Evolutionary conservation across 78 protist genomes (phyloP).

Genomic region (Anaeramoeba ignava): DNA sequence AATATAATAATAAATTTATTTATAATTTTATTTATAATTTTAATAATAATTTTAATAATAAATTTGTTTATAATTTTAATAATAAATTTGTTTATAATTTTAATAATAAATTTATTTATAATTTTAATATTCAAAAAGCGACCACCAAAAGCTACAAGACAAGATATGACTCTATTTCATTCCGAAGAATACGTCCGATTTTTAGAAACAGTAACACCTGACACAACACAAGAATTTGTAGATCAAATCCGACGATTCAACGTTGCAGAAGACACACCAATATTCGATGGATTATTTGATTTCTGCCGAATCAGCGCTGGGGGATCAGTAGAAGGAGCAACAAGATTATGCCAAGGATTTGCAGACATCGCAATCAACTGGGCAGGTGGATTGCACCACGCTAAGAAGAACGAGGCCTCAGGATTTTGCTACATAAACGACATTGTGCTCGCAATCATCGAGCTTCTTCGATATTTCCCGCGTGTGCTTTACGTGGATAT

Average conservation of each 20-base stretch:
- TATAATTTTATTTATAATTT: background rate
- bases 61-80: no score
- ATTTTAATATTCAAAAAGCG: no score
- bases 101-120: background rate
- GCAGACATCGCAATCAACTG: conserved; percentile 44
- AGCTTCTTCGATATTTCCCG: background rate
- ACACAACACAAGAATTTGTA: conserved; percentile 34
- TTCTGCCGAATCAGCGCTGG: conserved; percentile 89
- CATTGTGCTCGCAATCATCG: background rate
- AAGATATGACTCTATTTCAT: conserved; percentile 82
- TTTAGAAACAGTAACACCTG: conserved; percentile 62
- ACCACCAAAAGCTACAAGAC: no score
- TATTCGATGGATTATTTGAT: conserved; percentile 88
- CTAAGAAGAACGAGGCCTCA: background rate
- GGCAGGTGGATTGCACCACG: conserved; percentile 22
- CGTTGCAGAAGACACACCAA: conserved; percentile 94
- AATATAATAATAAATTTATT: no score
- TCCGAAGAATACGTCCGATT: conserved; percentile 87
- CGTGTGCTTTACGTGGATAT: background rate
- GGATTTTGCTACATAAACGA: conserved; percentile 12
- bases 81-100: no score
- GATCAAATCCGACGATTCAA: conserved; percentile 48
- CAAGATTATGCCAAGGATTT: conserved; percentile 51
- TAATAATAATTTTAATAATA: background rate
- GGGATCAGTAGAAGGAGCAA: conserved; percentile 89